Conservation (phyloP, 2,329 filamentous ascomycete species). For the Botrytis aclada region DNA sequence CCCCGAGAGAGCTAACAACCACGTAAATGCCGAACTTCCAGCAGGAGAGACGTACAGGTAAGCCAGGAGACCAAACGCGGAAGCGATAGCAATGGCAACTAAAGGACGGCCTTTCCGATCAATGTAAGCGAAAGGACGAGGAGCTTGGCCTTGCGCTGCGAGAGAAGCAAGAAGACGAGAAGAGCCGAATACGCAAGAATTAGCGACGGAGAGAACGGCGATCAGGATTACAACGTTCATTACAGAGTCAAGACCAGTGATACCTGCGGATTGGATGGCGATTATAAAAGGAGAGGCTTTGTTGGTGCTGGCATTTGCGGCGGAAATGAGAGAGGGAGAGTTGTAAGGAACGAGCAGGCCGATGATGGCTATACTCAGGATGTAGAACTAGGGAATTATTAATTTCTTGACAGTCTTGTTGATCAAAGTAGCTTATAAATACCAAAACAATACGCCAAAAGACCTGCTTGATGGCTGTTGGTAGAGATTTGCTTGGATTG, state of each 20-base stretch:
- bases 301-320: constrained; percentile 56
- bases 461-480: constrained; percentile 88
- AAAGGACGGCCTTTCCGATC: constrained; percentile 80
- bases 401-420: constrained; percentile 37
- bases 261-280: constrained; percentile 80
- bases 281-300: constrained; percentile 91
- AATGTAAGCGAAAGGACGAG: constrained; percentile 72
- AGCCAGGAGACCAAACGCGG: constrained; percentile 66
- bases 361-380: constrained; percentile 76
- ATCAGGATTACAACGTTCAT: constrained; percentile 95
- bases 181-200: constrained; percentile 87
- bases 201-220: constrained; percentile 85
- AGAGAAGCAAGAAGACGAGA: constrained; percentile 86
- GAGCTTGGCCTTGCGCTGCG: constrained; percentile 83
- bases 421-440: constrained; percentile 51
- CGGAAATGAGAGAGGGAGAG: constrained; percentile 59
- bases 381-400: constrained; percentile 62
- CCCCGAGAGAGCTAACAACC: constrained; percentile 74
- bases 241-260: constrained; percentile 74
- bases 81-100: constrained; percentile 65
- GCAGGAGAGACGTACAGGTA: constrained; percentile 66
- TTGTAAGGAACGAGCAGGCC: constrained; percentile 78
- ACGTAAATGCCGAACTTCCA: constrained; percentile 64
- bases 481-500: constrained; percentile 78
- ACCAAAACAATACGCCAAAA: constrained; percentile 87